Percentiles rank a stretch among this genome's conserved stretches.
Conservation (phyloP, 495 filamentous ascomycete genomes). For the Pseudomonodictys pantanalensis region DNA sequence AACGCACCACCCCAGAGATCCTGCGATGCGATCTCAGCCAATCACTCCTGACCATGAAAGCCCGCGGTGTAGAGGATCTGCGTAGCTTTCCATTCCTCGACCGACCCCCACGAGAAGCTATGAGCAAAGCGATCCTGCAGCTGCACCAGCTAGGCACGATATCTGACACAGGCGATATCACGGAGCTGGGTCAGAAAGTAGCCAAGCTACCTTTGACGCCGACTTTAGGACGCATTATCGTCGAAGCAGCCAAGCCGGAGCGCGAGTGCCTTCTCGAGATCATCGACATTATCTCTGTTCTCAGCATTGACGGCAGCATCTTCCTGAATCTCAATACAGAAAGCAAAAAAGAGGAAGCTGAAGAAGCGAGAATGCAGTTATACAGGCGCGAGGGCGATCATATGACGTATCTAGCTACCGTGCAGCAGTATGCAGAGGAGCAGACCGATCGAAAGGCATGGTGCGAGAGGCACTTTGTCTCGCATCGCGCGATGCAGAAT, state of each 20-base stretch:
- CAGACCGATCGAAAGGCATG: constrained; percentile 70
- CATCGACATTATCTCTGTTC: constrained; percentile 87
- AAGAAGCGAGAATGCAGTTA: constrained; percentile 68
- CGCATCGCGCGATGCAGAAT: constrained; percentile 76
- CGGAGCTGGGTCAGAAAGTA: constrained; percentile 68
- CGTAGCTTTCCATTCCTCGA: constrained; percentile 83
- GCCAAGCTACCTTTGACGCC: constrained; percentile 81
- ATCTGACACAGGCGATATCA: constrained; percentile 69
- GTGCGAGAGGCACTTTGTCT: constrained; percentile 74
- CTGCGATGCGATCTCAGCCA: constrained; percentile 82
- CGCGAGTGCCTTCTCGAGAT: constrained; percentile 71
- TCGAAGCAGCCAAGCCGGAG: constrained; percentile 71
- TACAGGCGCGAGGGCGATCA: constrained; percentile 84
- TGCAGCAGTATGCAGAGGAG: constrained; percentile 77
- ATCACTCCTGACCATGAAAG: constrained; percentile 91
- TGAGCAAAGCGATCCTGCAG: constrained; percentile 81
- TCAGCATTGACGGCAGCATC: constrained; percentile 78
- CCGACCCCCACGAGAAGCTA: constrained; percentile 67
- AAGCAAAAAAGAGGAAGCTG: constrained; percentile 74
- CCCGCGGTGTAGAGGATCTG: constrained; percentile 80
- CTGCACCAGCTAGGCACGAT: constrained; percentile 76
- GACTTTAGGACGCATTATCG: constrained; percentile 72
- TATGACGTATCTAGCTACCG: constrained; percentile 76
- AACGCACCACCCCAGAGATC: constrained; percentile 81
- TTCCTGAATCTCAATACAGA: constrained; percentile 79